Percentiles rank a stretch among this genome's conserved stretches.
Conservation (phyloP, 208 protist species). For the Leishmania lainsoni region DNA sequence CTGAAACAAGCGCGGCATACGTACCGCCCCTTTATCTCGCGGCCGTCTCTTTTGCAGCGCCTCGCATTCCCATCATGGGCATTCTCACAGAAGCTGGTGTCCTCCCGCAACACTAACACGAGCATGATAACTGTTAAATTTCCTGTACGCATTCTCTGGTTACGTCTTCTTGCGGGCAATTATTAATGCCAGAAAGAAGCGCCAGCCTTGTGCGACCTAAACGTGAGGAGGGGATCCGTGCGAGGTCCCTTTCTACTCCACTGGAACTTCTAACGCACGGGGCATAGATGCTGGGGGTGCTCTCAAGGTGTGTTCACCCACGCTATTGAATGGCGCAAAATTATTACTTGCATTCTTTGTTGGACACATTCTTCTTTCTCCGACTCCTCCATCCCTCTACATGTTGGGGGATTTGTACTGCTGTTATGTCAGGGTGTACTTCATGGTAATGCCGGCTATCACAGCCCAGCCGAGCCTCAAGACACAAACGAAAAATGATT, state of each 20-base stretch:
- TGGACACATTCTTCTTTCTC: background rate
- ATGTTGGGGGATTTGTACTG: background rate
- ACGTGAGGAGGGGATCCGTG: background rate
- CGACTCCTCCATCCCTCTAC: background rate
- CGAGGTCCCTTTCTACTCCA: background rate
- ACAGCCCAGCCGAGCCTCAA: background rate
- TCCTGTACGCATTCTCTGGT: background rate
- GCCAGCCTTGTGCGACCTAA: background rate
- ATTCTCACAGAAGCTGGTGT: background rate
- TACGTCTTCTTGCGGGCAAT: background rate
- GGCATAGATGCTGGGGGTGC: background rate
- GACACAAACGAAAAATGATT: constrained; percentile 17
- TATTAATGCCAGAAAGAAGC: no score
- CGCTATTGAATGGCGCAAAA: background rate
- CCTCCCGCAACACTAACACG: background rate
- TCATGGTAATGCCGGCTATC: background rate
- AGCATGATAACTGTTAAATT: background rate
- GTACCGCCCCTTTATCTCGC: background rate
- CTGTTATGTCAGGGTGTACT: background rate
- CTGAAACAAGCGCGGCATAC: background rate
- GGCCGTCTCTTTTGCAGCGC: background rate
- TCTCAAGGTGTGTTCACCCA: background rate
- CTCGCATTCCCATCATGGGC: background rate
- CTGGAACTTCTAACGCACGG: background rate
- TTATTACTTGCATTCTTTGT: background rate